Evolutionary conservation across 2,329 filamentous ascomycete genomes (phyloP).

Genomic region (Colletotrichum sp.): DNA sequence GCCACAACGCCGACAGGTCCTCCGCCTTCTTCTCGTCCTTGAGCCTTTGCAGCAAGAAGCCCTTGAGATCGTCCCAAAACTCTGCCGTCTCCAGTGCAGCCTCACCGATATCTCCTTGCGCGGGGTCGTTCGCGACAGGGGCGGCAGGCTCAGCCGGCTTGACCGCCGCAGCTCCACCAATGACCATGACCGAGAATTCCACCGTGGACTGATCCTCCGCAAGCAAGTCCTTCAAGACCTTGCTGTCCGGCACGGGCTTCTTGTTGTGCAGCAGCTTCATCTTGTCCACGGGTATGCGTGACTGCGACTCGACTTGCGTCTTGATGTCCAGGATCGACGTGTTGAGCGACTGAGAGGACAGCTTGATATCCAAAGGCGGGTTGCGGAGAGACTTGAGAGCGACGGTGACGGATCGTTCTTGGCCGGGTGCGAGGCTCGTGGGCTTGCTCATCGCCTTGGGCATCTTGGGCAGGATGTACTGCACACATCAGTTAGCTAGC

Average conservation of each 20-base stretch:
- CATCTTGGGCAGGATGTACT: conserved; percentile 78
- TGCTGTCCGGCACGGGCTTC: conserved; percentile 81
- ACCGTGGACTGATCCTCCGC: conserved; percentile 60
- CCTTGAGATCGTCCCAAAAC: conserved; percentile 88
- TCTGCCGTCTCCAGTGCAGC: conserved; percentile 70
- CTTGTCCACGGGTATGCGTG: conserved; percentile 73
- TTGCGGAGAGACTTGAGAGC: conserved; percentile 80
- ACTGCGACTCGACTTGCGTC: conserved; percentile 66
- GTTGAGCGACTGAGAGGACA: conserved; percentile 66
- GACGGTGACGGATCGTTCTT: conserved; percentile 61
- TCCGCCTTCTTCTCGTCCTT: conserved; percentile 72
- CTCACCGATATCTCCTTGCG: conserved; percentile 28
- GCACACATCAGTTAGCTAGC: neutral
- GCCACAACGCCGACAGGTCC: conserved; percentile 71
- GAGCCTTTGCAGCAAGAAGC: conserved; percentile 79
- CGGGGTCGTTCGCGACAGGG: conserved; percentile 33
- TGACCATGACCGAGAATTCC: conserved; percentile 88
- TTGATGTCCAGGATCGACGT: conserved; percentile 85
- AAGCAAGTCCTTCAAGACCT: conserved; percentile 77
- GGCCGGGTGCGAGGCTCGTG: conserved; percentile 52
- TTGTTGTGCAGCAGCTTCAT: conserved; percentile 87
- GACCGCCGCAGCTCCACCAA: conserved; percentile 68
- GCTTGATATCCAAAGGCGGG: conserved; percentile 69
- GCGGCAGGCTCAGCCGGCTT: conserved; percentile 43
- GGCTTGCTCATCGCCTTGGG: conserved; percentile 59